Percentiles rank a stretch among this genome's conserved stretches.
phyloP scores from a whole-genome alignment of 2,329 filamentous ascomycete species.

The Arthrobotrys megalospora region DNA sequence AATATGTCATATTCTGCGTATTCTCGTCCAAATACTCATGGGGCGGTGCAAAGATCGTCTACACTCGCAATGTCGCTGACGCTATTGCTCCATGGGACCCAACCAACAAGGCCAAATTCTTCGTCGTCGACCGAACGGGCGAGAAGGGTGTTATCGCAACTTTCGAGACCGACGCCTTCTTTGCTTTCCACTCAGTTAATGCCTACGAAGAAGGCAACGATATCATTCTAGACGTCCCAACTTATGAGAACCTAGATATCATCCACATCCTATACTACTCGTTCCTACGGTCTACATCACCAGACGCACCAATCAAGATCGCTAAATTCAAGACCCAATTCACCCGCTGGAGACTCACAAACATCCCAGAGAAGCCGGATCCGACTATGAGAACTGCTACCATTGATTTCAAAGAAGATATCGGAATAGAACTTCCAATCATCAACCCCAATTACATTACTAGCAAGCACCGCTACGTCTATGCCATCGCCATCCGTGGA shows the following conservation, averaged over 20 bases:
- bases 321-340: constrained; percentile 67
- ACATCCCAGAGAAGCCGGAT: constrained; percentile 46
- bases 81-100: constrained; percentile 77
- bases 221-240: constrained; percentile 77
- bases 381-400: constrained; percentile 25
- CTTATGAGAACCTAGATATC: constrained; percentile 77
- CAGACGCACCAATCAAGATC: constrained; percentile 69
- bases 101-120: constrained; percentile 76
- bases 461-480: constrained; percentile 74
- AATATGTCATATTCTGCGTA: constrained; percentile 81
- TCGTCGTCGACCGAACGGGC: constrained; percentile 77
- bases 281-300: constrained; percentile 74
- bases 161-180: constrained; percentile 78
- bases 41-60: constrained; percentile 75
- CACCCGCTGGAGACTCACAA: constrained; percentile 63
- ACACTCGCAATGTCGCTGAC: constrained; percentile 78
- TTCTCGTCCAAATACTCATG: constrained; percentile 76
- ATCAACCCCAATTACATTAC: constrained; percentile 75
- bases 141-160: constrained; percentile 77
- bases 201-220: constrained; percentile 77
- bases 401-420: constrained; percentile 56
- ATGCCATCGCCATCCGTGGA: constrained; percentile 73
- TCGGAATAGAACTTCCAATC: constrained; percentile 73
- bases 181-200: constrained; percentile 86
- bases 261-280: constrained; percentile 80